Base-by-base conservation (phyloP, 2,329 filamentous ascomycete species). In the Plectosphaerella sp. region DNA sequence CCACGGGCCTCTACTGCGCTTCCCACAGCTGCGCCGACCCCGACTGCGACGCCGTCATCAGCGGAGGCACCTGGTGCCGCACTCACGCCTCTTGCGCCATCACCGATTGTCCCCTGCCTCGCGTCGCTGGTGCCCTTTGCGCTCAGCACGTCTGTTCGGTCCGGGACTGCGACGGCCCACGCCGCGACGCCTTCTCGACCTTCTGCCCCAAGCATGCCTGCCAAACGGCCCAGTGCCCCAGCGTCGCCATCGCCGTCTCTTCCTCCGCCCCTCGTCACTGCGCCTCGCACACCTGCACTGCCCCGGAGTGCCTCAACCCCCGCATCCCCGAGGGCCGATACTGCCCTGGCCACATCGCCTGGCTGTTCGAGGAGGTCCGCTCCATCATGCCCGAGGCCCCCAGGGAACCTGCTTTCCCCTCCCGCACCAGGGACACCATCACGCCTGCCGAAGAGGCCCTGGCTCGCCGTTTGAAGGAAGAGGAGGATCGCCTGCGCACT, bases 81-180 rank as follows among this genome's bases (percentile, higher is more conserved):
- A 28, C 49, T 8, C 59, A 61, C 39, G 47, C 50, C 12, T n/a
- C 45, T 9, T 61, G 59, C 45, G 47, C 48, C 12, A 45, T 67
- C 2, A 42, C 22, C 1, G 59, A 52, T 8, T 52, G 45, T 41
- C 18, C 16, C 7, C 36, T 42, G 22, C 50, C 18, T 14, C 9
- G 16, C 48, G 36, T 58, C 25, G 3, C 16, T 24, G 39, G 47
- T 3, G 22, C 20, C 15, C 57, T 54, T 41, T 59, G 57, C 41
- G 6, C 25, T 1, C 4, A 46, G 2, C 57, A 59, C 50, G 54
- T 52, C 37, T 59, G 57, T 41, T 39, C 24, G 14, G 15, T 42
- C 14, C 4, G 12, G 0, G 16, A 4, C 3, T 59, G 57, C 48
- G n/a, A 5, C 43, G 45, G 22, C 1, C 24, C 45, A 3, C 41